A percentile compares a stretch with the other conserved stretches of the same genome.
Conservation (phyloP, 176 grass and related monocot species). For the Elymus sibiricus region DNA sequence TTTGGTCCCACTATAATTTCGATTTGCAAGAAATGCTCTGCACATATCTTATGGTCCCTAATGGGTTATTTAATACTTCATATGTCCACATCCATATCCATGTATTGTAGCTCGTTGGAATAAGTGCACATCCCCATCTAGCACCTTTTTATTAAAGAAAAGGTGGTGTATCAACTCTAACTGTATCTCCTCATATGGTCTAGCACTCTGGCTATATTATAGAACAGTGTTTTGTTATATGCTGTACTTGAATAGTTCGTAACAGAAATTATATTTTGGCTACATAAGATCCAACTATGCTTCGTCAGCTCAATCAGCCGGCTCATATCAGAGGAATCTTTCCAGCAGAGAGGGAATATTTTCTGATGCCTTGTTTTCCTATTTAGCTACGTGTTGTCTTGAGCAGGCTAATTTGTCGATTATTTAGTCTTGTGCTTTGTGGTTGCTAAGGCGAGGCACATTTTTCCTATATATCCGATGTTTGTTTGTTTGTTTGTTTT, state of each 20-base stretch:
- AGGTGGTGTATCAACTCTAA: neutral
- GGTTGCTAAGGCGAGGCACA: neutral
- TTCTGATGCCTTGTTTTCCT: constrained; percentile 5
- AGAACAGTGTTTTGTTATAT: neutral
- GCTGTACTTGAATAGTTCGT: neutral
- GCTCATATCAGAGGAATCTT: neutral
- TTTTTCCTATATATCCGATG: neutral
- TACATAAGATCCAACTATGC: neutral
- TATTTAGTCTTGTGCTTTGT: neutral
- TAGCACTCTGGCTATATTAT: neutral
- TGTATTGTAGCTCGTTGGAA: neutral
- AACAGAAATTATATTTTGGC: neutral
- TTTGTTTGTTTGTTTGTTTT: neutral
- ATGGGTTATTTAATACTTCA: neutral
- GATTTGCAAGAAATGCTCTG: constrained; percentile 15
- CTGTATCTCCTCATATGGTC: neutral
- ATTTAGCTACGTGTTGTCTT: neutral
- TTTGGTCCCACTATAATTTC: constrained; percentile 26
- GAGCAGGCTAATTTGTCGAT: neutral
- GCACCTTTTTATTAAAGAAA: neutral
- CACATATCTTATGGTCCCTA: constrained; percentile 21
- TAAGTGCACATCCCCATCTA: neutral
- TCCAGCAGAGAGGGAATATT: neutral
- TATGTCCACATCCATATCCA: constrained; percentile 12
- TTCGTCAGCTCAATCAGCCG: neutral